A percentile compares a stretch with the other conserved stretches of the same genome.
These are phyloP conservation scores for Calonectria honghensis DNA, from an alignment of 2,329 filamentous ascomycete species.

Conservation along the genomic window DNA sequence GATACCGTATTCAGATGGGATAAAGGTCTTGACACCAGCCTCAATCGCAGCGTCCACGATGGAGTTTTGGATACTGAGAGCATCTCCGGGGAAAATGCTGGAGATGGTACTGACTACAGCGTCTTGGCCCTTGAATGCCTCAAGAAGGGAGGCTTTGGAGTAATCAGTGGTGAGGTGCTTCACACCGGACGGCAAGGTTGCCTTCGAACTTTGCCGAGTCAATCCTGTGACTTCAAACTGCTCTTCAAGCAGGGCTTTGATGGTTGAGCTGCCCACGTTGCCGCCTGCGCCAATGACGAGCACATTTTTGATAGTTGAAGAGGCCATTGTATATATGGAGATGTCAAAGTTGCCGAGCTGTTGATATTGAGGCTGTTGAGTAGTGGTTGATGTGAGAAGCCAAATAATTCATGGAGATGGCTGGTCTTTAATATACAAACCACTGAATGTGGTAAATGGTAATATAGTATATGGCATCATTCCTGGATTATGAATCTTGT, in stretches of 20 bases:
- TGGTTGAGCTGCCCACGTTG: slow-evolving; percentile 29
- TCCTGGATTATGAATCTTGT: not conserved
- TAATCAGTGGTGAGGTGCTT: slow-evolving; percentile 27
- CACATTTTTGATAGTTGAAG: slow-evolving; percentile 29
- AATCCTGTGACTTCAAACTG: slow-evolving; percentile 29
- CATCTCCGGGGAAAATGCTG: slow-evolving; percentile 10
- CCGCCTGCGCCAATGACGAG: slow-evolving; percentile 33
- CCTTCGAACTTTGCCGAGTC: slow-evolving; percentile 29
- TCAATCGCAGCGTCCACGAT: slow-evolving; percentile 14
- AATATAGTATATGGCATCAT: not conserved
- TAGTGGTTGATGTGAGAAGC: not conserved
- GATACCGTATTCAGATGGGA: slow-evolving; percentile 14
- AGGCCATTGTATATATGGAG: not conserved
- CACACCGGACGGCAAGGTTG: not conserved
- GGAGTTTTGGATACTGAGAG: slow-evolving; percentile 8
- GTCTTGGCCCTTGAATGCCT: slow-evolving; percentile 25
- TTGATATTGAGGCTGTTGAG: too few relatives aligned
- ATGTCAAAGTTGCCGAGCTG: not conserved
- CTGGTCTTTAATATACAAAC: not conserved
- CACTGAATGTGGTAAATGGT: not conserved
- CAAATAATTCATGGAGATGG: too few relatives aligned
- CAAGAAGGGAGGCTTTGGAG: slow-evolving; percentile 19
- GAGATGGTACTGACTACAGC: slow-evolving; percentile 27
- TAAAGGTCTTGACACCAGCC: slow-evolving; percentile 20
- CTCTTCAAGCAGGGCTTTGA: slow-evolving; percentile 29